phyloP scores from a whole-genome alignment of 805 yeast species.

The Schwanniomyces occidentalis region DNA sequence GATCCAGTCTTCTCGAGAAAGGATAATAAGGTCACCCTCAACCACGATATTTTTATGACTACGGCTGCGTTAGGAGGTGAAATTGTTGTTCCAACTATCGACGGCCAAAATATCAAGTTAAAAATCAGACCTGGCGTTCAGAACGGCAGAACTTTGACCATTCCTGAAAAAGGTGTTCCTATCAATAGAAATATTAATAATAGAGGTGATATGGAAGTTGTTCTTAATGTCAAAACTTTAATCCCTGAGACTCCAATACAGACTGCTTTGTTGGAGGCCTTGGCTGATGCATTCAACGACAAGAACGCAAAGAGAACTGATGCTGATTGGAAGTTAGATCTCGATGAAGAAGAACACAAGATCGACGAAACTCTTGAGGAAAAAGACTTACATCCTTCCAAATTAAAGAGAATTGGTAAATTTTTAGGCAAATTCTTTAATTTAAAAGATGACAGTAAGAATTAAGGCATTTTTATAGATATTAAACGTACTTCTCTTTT shows the following conservation, averaged over 20 bases:
- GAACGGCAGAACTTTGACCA: constrained; percentile 66
- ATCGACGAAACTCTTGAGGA: constrained; percentile 28
- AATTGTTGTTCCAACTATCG: constrained; percentile 86
- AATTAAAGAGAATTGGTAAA: constrained; percentile 55
- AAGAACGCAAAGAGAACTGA: constrained; percentile 70
- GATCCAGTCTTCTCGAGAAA: constrained; percentile 71
- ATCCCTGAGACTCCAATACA: constrained; percentile 83
- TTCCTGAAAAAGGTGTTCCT: constrained; percentile 90
- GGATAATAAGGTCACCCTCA: constrained; percentile 64
- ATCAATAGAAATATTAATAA: constrained; percentile 46
- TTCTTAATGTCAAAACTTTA: constrained; percentile 67
- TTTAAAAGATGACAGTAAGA: constrained; percentile 21
- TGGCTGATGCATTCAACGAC: constrained; percentile 90
- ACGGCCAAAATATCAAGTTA: constrained; percentile 72
- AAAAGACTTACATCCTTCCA: constrained; percentile 47
- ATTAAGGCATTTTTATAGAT: too few species aligned
- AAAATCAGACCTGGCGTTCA: constrained; percentile 86
- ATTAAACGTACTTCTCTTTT: too few species aligned
- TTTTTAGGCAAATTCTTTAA: constrained; percentile 61
- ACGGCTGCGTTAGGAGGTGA: constrained; percentile 97
- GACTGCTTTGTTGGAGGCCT: constrained; percentile 85
- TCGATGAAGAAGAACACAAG: constrained; percentile 24
- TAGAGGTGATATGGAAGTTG: constrained; percentile 81
- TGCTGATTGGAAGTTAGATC: constrained; percentile 37
- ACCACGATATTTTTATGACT: constrained; percentile 79